A percentile compares a stretch with the other conserved stretches of the same genome.
These are phyloP conservation scores for Fagopyrum tataricum DNA, from an alignment of 148 eudicot species.

Conservation along the genomic window DNA sequence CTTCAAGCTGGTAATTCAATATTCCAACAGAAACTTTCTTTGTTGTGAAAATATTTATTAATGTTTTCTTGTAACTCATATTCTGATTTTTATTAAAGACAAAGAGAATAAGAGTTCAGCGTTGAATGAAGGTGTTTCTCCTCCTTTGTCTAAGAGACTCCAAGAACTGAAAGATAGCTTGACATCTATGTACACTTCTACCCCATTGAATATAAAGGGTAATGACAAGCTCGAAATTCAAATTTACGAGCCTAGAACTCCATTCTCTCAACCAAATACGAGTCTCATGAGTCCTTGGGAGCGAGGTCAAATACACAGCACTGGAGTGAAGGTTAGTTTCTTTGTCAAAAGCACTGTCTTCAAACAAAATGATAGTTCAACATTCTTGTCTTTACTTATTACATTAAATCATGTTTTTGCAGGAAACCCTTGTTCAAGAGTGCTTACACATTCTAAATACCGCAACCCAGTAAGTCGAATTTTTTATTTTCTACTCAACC, in stretches of 20 bases:
- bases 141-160: conserved; percentile 62
- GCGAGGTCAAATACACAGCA: conserved; percentile 31
- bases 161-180: conserved; percentile 52
- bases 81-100: conserved; percentile 14
- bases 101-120: conserved; percentile 37
- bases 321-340: conserved; percentile 60
- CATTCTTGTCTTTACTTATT: neutral
- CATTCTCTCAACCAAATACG: conserved; percentile 21
- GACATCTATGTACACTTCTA: conserved; percentile 44
- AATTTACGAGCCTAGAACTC: conserved; percentile 53
- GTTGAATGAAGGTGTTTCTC: conserved; percentile 34
- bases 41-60: neutral
- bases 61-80: neutral
- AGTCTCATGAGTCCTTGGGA: conserved; percentile 42
- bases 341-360: neutral
- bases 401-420: conserved; percentile 16
- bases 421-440: conserved; percentile 66
- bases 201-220: conserved; percentile 31
- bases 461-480: conserved; percentile 67
- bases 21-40: neutral
- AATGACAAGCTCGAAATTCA: conserved; percentile 26
- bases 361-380: neutral
- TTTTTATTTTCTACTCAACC: neutral
- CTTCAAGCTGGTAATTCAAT: conserved; percentile 22
- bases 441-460: conserved; percentile 59